Evolutionary conservation across 2,329 filamentous ascomycete genomes (phyloP).

Genomic region (Lecanicillium sp.): DNA sequence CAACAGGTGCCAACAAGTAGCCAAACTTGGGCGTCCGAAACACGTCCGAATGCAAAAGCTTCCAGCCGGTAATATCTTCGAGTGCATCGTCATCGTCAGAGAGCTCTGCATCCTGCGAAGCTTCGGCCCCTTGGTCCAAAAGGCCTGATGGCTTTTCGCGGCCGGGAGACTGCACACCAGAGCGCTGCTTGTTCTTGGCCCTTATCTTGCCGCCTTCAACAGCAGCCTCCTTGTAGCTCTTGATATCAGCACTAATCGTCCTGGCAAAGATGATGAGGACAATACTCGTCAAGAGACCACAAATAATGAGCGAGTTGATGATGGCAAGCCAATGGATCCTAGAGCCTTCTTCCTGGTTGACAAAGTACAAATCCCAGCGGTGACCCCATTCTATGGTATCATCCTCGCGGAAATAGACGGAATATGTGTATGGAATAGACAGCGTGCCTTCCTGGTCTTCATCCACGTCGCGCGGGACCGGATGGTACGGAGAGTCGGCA

Average conservation of each 20-base stretch:
- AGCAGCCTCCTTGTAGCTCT: slow-evolving; percentile 57
- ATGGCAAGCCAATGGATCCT: slow-evolving; percentile 85
- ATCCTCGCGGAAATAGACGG: slow-evolving; percentile 82
- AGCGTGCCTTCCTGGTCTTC: slow-evolving; percentile 57
- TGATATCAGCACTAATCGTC: slow-evolving; percentile 72
- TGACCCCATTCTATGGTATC: slow-evolving; percentile 72
- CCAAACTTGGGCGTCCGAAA: slow-evolving; percentile 68
- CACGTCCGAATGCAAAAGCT: slow-evolving; percentile 79
- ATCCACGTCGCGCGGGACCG: slow-evolving; percentile 41
- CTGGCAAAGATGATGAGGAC: slow-evolving; percentile 74
- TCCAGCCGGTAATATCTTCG: slow-evolving; percentile 83
- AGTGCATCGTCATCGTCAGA: slow-evolving; percentile 57
- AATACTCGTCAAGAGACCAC: slow-evolving; percentile 66
- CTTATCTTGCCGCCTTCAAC: slow-evolving; percentile 59
- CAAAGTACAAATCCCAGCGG: slow-evolving; percentile 85
- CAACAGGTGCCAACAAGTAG: slow-evolving; percentile 66
- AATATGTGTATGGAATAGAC: slow-evolving; percentile 78
- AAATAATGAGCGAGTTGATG: slow-evolving; percentile 78
- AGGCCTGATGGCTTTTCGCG: slow-evolving; percentile 49
- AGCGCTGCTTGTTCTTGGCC: slow-evolving; percentile 33
- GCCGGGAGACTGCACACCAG: slow-evolving; percentile 24
- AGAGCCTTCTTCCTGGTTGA: slow-evolving; percentile 73
- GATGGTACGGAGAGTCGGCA: slow-evolving; percentile 50
- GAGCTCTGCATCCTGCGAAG: slow-evolving; percentile 47
- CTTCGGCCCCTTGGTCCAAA: slow-evolving; percentile 50